Conservation (phyloP, 2,329 filamentous ascomycete genomes). For the Colletotrichum acutatum region DNA sequence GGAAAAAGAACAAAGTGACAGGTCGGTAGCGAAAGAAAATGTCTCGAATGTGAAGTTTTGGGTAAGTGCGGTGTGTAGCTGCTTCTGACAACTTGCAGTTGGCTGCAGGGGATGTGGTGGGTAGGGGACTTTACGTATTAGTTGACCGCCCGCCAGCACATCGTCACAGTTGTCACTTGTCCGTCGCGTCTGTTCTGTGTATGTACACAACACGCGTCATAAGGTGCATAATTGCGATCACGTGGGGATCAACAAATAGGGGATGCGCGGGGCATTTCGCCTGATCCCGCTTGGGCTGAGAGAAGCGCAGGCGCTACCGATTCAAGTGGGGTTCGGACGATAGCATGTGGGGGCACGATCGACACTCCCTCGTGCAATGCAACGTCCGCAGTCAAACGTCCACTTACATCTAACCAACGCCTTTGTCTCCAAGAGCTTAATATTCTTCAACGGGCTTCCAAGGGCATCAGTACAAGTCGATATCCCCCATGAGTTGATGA, state of each 20-base stretch:
- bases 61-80: slow-evolving; percentile 2
- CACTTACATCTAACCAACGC: neutral
- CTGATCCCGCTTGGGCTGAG: neutral
- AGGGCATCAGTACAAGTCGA: neutral
- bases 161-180: slow-evolving; percentile 5
- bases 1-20: neutral
- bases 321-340: neutral
- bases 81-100: slow-evolving; percentile 23
- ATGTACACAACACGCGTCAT: slow-evolving; percentile 31
- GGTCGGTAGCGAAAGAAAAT: neutral
- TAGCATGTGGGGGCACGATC: neutral
- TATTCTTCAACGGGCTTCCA: neutral
- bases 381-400: neutral
- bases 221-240: slow-evolving; percentile 32
- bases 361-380: neutral
- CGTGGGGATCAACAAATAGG: slow-evolving; percentile 19
- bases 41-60: neutral
- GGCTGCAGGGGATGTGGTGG: slow-evolving; percentile 19
- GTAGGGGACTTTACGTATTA: slow-evolving; percentile 16
- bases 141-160: slow-evolving; percentile 28
- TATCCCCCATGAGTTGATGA: no score
- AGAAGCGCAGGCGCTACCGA: neutral
- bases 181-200: slow-evolving; percentile 24
- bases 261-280: slow-evolving; percentile 15
- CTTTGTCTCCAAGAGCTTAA: neutral